Evolutionary conservation across 192 early-diverging fungal species (phyloP), one percentile per base, ranked within the genome.

Genomic region (Radiomyces spectabilis): DNA sequence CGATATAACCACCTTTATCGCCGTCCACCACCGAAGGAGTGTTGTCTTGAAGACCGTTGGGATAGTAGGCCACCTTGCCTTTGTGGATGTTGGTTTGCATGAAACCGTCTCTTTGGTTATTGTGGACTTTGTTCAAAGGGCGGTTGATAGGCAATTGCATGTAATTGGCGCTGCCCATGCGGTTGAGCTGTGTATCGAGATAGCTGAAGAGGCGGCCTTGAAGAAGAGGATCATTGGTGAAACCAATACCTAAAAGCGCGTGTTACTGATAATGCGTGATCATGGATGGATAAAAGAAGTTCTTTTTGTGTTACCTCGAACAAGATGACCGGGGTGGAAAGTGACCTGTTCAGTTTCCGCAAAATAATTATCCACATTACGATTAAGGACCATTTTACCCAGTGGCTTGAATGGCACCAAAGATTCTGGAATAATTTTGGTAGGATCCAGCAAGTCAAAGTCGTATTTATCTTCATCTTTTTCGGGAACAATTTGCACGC

Each of bases 141-240:
- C 50, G 31, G 53, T 77, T 77, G 62, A 73, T 76, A 35, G 75
- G 75, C 1, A 75, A 25, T 29, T 74, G 52, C 34, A 59, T 47
- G 51, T 42, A 76, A 54, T 76, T 78, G 59, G 53, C 41, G 1
- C 56, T 32, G 19, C 49, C 37, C 55, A 75, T 51, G 22, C 72
- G 57, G 51, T 73, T 55, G 13, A 75, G 25, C 35, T 74, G 72
- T 13, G 72, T 74, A 55, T 74, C 73, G 47, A 48, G 64, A 55
- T 73, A 78, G 27, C 63, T 61, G 34, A 73, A 76, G 4, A 76
- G 43, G 30, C 76, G 68, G 8, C 72, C 67, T 52, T 78, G 73
- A 19, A 78, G 61, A 41, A 78, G 59, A 13, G 65, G 65, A 31
- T 78, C 76, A 46, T 73, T 44, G 4, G 58, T 53, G 47, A 73